phyloP scores from a whole-genome alignment of 495 filamentous ascomycete genomes.

The Xylaria curta region DNA sequence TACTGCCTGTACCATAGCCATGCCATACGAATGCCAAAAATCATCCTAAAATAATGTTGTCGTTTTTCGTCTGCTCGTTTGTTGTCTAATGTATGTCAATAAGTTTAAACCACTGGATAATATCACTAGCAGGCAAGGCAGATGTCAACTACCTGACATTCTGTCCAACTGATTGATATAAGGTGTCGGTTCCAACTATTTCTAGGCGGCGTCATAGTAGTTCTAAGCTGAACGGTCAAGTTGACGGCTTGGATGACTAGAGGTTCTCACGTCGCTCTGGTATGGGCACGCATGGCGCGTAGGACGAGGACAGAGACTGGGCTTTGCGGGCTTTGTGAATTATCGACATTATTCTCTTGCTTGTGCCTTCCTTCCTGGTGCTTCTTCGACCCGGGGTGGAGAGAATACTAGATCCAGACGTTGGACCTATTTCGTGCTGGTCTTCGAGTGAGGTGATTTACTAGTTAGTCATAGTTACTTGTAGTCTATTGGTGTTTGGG shows the following conservation, averaged over 20 bases:
- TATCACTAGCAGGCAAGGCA: neutral
- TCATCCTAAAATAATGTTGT: constrained; percentile 34
- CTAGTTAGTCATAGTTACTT: no score
- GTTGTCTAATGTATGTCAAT: neutral
- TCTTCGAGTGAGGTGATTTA: neutral
- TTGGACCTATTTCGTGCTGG: neutral
- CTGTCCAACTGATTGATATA: neutral
- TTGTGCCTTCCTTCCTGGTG: neutral
- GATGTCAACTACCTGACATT: neutral
- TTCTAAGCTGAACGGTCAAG: neutral
- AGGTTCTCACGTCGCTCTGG: neutral
- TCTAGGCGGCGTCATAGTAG: neutral
- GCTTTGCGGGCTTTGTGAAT: neutral
- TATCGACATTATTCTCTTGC: neutral
- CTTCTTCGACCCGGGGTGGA: neutral
- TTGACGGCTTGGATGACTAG: neutral
- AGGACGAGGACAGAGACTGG: neutral
- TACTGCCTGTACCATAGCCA: constrained; percentile 47
- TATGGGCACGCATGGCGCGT: neutral
- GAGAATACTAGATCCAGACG: neutral
- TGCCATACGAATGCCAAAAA: constrained; percentile 45
- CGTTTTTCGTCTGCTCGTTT: neutral
- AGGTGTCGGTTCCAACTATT: no score
- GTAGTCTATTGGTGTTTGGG: neutral
- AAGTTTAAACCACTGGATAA: neutral